Conservation (phyloP, 2,329 filamentous ascomycete species). For the Lachnellula occidentalis region DNA sequence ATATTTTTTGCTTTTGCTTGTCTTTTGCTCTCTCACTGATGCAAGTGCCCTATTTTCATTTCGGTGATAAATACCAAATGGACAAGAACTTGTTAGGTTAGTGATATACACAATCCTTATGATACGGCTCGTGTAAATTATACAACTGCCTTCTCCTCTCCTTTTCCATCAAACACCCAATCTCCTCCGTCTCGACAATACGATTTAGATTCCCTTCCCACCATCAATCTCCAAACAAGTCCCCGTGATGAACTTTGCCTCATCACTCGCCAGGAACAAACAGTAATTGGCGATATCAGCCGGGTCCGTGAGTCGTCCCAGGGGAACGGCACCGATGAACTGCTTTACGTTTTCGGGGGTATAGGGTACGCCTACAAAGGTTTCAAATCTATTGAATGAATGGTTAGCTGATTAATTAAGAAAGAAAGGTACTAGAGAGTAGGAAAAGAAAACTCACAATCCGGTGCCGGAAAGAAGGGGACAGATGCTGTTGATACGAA, state of each 20-base stretch:
- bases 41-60: no score
- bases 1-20: no score
- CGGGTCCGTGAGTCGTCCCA: constrained; percentile 51
- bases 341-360: constrained; percentile 55
- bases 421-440: constrained; percentile 17
- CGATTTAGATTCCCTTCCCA: constrained; percentile 37
- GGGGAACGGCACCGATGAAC: constrained; percentile 49
- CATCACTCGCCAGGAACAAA: constrained; percentile 65
- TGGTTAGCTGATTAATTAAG: no score
- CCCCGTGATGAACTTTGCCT: constrained; percentile 66
- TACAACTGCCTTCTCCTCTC: no score
- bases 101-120: no score
- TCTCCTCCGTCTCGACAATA: neutral
- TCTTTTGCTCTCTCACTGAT: no score
- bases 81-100: no score
- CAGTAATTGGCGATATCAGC: constrained; percentile 66
- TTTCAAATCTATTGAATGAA: constrained; percentile 23
- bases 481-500: constrained; percentile 68
- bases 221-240: constrained; percentile 64
- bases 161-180: neutral
- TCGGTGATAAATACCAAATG: no score
- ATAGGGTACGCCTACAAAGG: constrained; percentile 56
- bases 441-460: constrained; percentile 33
- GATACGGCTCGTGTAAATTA: no score
- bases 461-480: constrained; percentile 63